Evolutionary conservation across 139 green algal species (phyloP).

Genomic region (Yamagishiella unicocca): DNA sequence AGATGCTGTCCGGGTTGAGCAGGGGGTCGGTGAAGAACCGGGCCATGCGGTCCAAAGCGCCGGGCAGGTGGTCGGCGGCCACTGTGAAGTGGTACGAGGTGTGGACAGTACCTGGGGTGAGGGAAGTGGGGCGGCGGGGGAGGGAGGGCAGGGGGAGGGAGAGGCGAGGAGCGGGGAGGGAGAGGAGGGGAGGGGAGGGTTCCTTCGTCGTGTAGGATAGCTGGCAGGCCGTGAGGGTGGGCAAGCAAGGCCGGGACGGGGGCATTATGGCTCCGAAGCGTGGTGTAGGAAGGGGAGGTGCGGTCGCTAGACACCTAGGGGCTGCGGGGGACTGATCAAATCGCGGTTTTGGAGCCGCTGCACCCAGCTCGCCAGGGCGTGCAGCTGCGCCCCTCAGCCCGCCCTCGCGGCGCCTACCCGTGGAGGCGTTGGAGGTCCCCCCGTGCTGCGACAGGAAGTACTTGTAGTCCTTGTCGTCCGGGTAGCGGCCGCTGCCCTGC

Average conservation of each 20-base stretch:
- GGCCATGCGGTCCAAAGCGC: slow-evolving; percentile 58
- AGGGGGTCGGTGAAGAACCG: slow-evolving; percentile 61
- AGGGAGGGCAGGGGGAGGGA: not conserved
- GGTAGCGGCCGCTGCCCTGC: slow-evolving; percentile 84
- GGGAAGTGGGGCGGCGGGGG: too few species aligned
- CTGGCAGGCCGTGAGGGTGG: too few species aligned
- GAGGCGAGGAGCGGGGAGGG: not conserved
- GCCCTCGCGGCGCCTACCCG: too few species aligned
- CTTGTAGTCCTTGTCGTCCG: slow-evolving; percentile 96
- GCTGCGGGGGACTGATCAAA: too few species aligned
- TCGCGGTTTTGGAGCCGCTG: too few species aligned
- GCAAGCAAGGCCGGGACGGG: not conserved
- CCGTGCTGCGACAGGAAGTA: slow-evolving; percentile 87
- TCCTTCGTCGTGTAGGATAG: too few species aligned
- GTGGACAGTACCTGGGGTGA: slow-evolving; percentile 67
- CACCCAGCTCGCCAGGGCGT: not conserved
- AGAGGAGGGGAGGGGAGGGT: not conserved
- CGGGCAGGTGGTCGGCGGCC: slow-evolving; percentile 47
- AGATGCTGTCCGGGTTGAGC: slow-evolving; percentile 48
- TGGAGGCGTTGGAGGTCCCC: slow-evolving; percentile 93
- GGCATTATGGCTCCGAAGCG: too few species aligned
- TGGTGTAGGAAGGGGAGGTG: too few species aligned
- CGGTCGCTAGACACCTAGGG: too few species aligned
- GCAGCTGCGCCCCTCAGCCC: too few species aligned
- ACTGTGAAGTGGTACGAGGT: slow-evolving; percentile 68